phyloP scores from a whole-genome alignment of 2,329 filamentous ascomycete genomes.

The Teratosphaeria zuluensis region DNA sequence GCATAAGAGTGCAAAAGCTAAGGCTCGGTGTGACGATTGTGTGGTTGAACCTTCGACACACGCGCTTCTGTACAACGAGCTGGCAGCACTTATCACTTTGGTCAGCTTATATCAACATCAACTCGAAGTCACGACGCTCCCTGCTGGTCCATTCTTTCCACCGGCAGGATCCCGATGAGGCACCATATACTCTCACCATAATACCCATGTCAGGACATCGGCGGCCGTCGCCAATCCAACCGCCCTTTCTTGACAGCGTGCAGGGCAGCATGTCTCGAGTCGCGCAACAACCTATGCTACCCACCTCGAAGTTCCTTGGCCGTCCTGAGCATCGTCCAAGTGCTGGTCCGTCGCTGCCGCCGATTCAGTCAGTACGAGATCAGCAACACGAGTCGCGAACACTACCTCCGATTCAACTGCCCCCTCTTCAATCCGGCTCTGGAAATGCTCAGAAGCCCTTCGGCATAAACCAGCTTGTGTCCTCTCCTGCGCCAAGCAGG shows the following conservation, averaged over 20 bases:
- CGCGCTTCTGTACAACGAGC: not conserved
- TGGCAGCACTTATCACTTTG: not conserved
- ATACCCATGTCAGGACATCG: conserved; percentile 19
- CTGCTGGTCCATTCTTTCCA: not conserved
- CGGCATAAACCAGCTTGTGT: not conserved
- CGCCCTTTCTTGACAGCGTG: conserved; percentile 26
- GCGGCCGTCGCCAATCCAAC: conserved; percentile 32
- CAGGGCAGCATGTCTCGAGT: conserved; percentile 36
- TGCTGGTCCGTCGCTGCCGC: conserved; percentile 28
- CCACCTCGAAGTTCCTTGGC: conserved; percentile 30
- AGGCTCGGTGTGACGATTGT: not conserved
- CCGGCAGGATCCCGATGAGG: not conserved
- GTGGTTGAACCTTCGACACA: not conserved
- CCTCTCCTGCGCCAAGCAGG: conserved; percentile 24
- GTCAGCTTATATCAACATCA: not conserved
- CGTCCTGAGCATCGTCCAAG: conserved; percentile 29
- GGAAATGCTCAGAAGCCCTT: not conserved
- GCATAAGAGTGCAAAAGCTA: not conserved
- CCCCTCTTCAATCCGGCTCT: conserved; percentile 27
- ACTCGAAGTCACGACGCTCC: not conserved
- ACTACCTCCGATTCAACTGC: conserved; percentile 19
- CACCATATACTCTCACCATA: not conserved
- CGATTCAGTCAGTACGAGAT: conserved; percentile 17
- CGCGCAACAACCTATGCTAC: conserved; percentile 33
- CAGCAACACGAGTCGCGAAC: conserved; percentile 6